These are phyloP conservation scores for Misopates orontium DNA, from an alignment of 257 asterid species.

Conservation along the genomic window DNA sequence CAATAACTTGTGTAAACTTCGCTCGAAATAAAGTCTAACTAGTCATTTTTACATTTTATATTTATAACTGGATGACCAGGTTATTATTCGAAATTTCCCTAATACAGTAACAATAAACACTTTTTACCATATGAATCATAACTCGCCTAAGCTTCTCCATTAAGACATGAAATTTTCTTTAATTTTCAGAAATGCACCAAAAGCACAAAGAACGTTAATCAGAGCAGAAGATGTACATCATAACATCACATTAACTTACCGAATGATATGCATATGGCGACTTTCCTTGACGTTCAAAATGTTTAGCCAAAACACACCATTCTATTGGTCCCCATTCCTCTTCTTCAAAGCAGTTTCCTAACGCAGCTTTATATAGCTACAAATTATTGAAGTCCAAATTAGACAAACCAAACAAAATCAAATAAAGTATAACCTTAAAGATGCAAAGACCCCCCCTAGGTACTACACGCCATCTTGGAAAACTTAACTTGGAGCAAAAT, in stretches of 20 bases:
- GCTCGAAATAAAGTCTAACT: not conserved
- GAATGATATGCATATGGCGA: constrained; percentile 95
- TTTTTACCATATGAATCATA: not conserved
- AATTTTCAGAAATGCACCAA: constrained; percentile 17
- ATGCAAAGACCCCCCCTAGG: not conserved
- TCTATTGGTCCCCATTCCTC: constrained; percentile 97
- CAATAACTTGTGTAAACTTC: not conserved
- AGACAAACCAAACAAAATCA: constrained; percentile 1
- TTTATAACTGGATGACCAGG: not conserved
- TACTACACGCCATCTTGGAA: not conserved
- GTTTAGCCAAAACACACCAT: constrained; percentile 88
- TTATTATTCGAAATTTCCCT: not conserved
- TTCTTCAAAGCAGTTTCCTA: constrained; percentile 75
- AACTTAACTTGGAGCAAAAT: not conserved
- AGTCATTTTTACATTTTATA: not conserved
- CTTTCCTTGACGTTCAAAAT: constrained; percentile 93
- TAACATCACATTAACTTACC: constrained; percentile 54
- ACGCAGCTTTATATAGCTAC: constrained; percentile 79
- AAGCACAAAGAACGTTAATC: not conserved
- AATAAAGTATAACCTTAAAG: not conserved
- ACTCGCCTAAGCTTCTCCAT: not conserved
- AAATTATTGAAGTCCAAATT: constrained; percentile 22
- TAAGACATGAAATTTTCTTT: not conserved
- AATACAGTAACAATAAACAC: not conserved
- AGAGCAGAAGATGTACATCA: not conserved